Conservation (phyloP, 495 filamentous ascomycete species). For the Aspergillus hancockii region DNA sequence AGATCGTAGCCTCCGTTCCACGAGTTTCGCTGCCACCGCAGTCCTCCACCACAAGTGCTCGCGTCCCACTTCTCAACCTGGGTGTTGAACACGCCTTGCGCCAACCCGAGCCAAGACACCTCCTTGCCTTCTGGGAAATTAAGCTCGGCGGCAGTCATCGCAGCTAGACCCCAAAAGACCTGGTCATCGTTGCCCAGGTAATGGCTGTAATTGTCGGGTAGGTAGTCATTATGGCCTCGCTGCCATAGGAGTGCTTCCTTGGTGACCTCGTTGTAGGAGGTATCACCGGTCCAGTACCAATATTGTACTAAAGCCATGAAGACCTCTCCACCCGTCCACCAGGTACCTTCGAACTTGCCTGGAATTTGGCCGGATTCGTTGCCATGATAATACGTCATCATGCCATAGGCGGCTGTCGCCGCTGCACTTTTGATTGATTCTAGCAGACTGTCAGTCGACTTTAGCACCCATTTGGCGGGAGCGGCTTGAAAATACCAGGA, state of each 20-base stretch:
- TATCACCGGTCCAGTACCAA: constrained; percentile 74
- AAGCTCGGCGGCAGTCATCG: constrained; percentile 72
- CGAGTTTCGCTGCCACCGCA: constrained; percentile 82
- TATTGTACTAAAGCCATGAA: constrained; percentile 77
- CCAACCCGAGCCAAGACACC: constrained; percentile 64
- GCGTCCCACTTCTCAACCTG: constrained; percentile 69
- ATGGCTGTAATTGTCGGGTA: constrained; percentile 53
- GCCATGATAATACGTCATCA: constrained; percentile 67
- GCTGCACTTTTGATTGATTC: constrained; percentile 64
- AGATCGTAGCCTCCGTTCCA: constrained; percentile 81
- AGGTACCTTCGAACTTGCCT: constrained; percentile 65
- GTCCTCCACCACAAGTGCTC: constrained; percentile 68
- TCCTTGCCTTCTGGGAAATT: constrained; percentile 62
- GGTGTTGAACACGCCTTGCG: constrained; percentile 63
- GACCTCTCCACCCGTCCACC: constrained; percentile 78
- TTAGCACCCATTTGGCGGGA: too few species aligned
- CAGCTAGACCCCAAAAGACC: constrained; percentile 77
- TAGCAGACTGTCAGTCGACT: constrained; percentile 16
- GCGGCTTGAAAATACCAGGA: too few species aligned
- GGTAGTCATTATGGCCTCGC: constrained; percentile 67
- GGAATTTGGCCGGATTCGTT: constrained; percentile 60
- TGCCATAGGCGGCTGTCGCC: constrained; percentile 59
- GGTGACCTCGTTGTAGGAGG: constrained; percentile 65
- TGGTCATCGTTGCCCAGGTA: constrained; percentile 72
- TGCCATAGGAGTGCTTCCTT: constrained; percentile 68